Evolutionary conservation across 345 rosid species (phyloP).

Genomic region (Arabis hirsuta): DNA sequence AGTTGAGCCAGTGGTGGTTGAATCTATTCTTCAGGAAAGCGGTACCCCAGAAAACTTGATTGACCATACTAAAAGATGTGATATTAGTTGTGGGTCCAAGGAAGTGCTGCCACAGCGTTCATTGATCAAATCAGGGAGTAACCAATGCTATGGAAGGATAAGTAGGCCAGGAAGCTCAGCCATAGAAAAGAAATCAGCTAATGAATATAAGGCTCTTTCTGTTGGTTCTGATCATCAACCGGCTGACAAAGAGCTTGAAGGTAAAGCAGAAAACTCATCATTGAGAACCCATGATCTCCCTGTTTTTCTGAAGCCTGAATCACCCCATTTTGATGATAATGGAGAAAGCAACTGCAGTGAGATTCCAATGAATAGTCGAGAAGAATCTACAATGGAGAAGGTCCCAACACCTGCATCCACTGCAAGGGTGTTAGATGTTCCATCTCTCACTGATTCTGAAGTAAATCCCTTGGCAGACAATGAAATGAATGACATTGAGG

Average conservation of each 20-base stretch:
- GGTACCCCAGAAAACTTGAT: slow-evolving; percentile 17
- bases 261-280: slow-evolving; percentile 38
- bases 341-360: slow-evolving; percentile 41
- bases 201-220: slow-evolving; percentile 40
- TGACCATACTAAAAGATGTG: slow-evolving; percentile 36
- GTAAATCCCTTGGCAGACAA: slow-evolving; percentile 32
- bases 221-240: slow-evolving; percentile 39
- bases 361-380: slow-evolving; percentile 35
- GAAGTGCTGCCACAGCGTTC: slow-evolving; percentile 34
- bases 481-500: slow-evolving; percentile 40
- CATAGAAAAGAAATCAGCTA: slow-evolving; percentile 34
- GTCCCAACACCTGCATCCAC: slow-evolving; percentile 33
- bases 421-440: slow-evolving; percentile 31
- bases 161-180: slow-evolving; percentile 49
- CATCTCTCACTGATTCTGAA: slow-evolving; percentile 36
- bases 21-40: slow-evolving; percentile 24
- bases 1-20: slow-evolving; percentile 33
- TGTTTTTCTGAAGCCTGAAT: slow-evolving; percentile 47
- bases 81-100: slow-evolving; percentile 37
- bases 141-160: slow-evolving; percentile 35
- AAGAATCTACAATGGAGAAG: slow-evolving; percentile 35
- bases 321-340: slow-evolving; percentile 50
- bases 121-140: slow-evolving; percentile 28
- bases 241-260: slow-evolving; percentile 34
- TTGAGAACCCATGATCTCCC: slow-evolving; percentile 41